phyloP scores from a whole-genome alignment of 2,329 filamentous ascomycete genomes.

The Balansia obtecta region DNA sequence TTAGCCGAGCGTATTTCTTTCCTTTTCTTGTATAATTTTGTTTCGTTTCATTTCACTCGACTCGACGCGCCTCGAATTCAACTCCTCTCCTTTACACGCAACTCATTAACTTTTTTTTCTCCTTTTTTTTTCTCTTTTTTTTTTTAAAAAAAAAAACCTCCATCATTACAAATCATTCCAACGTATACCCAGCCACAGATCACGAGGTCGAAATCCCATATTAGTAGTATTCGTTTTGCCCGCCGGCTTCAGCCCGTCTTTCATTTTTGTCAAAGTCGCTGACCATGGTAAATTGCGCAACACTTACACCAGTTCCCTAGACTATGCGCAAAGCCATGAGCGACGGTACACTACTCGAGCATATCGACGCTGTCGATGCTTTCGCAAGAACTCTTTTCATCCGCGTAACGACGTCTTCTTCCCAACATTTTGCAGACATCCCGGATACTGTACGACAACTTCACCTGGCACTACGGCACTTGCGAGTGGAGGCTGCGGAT shows the following conservation, averaged over 20 bases:
- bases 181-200: conserved; percentile 1
- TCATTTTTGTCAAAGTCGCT: background rate
- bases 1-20: background rate
- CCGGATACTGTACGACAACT: conserved; percentile 38
- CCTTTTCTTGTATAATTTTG: background rate
- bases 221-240: background rate
- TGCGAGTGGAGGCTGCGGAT: conserved; percentile 45
- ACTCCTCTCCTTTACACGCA: background rate
- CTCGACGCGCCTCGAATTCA: too few species aligned
- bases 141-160: too few species aligned
- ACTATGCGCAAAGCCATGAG: conserved; percentile 16
- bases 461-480: conserved; percentile 42
- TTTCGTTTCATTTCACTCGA: background rate
- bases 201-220: background rate
- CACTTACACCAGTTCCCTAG: background rate
- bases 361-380: conserved; percentile 43
- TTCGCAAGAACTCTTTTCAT: conserved; percentile 43
- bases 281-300: background rate
- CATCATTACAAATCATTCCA: background rate
- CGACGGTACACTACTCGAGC: conserved; percentile 22
- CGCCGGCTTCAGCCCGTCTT: background rate
- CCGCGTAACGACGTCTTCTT: conserved; percentile 32
- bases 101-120: too few species aligned
- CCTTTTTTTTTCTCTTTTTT: too few species aligned
- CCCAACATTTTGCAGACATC: conserved; percentile 37